phyloP scores from a whole-genome alignment of 192 early-diverging fungal genomes.

The Coemansia sp. region DNA sequence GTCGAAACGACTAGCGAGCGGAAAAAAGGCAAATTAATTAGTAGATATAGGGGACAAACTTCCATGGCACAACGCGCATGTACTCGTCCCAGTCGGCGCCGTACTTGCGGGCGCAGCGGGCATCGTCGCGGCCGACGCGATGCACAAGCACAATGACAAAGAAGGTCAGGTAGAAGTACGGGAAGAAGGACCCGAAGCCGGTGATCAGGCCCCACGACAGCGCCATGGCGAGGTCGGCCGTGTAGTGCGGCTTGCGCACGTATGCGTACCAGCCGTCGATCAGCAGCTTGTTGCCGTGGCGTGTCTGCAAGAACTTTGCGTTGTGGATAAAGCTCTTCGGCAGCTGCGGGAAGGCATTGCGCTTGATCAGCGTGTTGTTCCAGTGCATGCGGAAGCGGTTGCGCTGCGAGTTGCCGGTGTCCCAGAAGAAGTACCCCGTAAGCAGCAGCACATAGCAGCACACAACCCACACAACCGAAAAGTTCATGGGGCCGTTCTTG shows the following conservation, averaged over 20 bases:
- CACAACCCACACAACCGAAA: slow-evolving; percentile 48
- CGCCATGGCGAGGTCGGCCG: slow-evolving; percentile 91
- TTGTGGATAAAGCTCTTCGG: slow-evolving; percentile 67
- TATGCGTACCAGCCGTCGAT: slow-evolving; percentile 91
- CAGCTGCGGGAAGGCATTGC: slow-evolving; percentile 59
- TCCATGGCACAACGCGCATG: slow-evolving; percentile 75
- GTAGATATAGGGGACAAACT: slow-evolving; percentile 80
- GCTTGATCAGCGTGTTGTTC: slow-evolving; percentile 55
- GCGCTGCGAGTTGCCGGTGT: slow-evolving; percentile 88
- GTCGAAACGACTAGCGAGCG: too few relatives aligned
- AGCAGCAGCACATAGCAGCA: slow-evolving; percentile 53
- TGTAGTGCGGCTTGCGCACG: slow-evolving; percentile 92
- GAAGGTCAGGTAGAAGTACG: slow-evolving; percentile 95
- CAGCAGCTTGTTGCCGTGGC: slow-evolving; percentile 77
- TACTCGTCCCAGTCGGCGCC: slow-evolving; percentile 93
- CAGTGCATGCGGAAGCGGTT: slow-evolving; percentile 75
- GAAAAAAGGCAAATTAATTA: slow-evolving; percentile 23
- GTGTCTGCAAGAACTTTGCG: slow-evolving; percentile 84
- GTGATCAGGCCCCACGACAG: slow-evolving; percentile 89
- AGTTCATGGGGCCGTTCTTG: slow-evolving; percentile 65
- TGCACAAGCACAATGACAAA: slow-evolving; percentile 90
- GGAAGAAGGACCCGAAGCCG: slow-evolving; percentile 75
- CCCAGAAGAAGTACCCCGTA: slow-evolving; percentile 79
- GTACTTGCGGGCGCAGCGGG: slow-evolving; percentile 88
- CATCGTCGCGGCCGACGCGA: slow-evolving; percentile 84